phyloP scores from a whole-genome alignment of 225 moss, liverwort and hornwort genomes.

The Physcomitrellopsis africana region DNA sequence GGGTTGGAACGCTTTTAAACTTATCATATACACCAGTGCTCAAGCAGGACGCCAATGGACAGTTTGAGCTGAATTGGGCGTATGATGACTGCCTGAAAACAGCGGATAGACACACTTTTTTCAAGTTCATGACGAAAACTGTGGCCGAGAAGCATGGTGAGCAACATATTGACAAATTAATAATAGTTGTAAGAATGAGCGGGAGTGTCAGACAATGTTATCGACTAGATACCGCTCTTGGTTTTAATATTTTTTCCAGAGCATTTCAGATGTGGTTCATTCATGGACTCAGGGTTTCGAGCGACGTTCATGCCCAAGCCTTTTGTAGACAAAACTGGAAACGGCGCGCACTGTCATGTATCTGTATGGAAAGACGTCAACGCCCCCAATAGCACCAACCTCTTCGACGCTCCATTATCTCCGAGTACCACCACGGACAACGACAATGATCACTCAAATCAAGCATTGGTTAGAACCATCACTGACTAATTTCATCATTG shows the following conservation, averaged over 20 bases:
- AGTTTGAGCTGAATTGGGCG: constrained; percentile 96
- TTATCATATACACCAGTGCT: constrained; percentile 21
- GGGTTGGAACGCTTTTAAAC: background rate
- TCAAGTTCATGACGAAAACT: constrained; percentile 96
- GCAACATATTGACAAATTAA: background rate
- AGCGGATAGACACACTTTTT: constrained; percentile 89
- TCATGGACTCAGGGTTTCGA: constrained; percentile 57
- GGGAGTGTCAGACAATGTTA: background rate
- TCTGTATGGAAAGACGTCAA: constrained; percentile 63
- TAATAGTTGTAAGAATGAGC: background rate
- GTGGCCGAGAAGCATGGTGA: constrained; percentile 90
- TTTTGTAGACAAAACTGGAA: constrained; percentile 79
- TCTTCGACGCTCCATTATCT: constrained; percentile 38
- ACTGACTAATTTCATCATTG: constrained; percentile 1
- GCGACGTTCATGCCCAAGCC: constrained; percentile 99
- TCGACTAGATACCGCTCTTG: background rate
- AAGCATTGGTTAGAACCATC: constrained; percentile 48
- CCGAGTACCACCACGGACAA: constrained; percentile 31
- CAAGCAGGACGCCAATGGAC: constrained; percentile 84
- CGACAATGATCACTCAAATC: background rate
- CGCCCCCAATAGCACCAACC: constrained; percentile 38
- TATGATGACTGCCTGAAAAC: constrained; percentile 88
- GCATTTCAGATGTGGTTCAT: background rate
- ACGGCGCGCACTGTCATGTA: constrained; percentile 91
- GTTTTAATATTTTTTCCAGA: background rate